Percentiles rank a stretch among this genome's conserved stretches.
phyloP scores from a whole-genome alignment of 2,329 filamentous ascomycete genomes.

The Emmonsiellopsis sp. region DNA sequence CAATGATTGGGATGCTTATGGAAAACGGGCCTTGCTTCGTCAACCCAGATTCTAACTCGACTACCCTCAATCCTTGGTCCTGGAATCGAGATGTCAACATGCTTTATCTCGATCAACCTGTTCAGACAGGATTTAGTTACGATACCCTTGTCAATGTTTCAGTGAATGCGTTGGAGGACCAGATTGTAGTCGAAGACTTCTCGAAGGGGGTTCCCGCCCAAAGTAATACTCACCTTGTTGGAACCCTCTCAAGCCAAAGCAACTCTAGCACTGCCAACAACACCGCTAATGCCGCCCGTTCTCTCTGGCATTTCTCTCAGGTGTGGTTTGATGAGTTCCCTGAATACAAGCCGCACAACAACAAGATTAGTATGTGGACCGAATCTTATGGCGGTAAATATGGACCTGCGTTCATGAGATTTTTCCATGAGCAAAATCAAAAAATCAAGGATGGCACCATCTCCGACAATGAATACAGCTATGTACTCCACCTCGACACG shows the following conservation, averaged over 20 bases:
- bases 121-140: constrained; percentile 46
- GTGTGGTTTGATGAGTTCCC: constrained; percentile 50
- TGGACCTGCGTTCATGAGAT: constrained; percentile 29
- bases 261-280: background rate
- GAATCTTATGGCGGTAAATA: constrained; percentile 38
- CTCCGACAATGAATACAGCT: constrained; percentile 27
- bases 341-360: constrained; percentile 41
- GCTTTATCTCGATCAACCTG: constrained; percentile 62
- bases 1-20: constrained; percentile 47
- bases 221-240: constrained; percentile 5
- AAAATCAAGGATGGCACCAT: constrained; percentile 19
- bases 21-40: constrained; percentile 46
- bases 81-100: constrained; percentile 56
- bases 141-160: constrained; percentile 19
- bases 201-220: background rate
- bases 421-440: constrained; percentile 32
- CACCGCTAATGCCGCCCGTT: constrained; percentile 32
- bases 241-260: constrained; percentile 4
- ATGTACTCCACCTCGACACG: constrained; percentile 29
- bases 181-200: background rate
- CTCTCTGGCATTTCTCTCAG: constrained; percentile 47
- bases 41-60: constrained; percentile 42
- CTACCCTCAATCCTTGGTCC: constrained; percentile 47
- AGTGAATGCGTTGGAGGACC: constrained; percentile 3
- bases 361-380: constrained; percentile 37